Evolutionary conservation across 2,329 filamentous ascomycete genomes (phyloP).

Genomic region (Alternaria burnsii): DNA sequence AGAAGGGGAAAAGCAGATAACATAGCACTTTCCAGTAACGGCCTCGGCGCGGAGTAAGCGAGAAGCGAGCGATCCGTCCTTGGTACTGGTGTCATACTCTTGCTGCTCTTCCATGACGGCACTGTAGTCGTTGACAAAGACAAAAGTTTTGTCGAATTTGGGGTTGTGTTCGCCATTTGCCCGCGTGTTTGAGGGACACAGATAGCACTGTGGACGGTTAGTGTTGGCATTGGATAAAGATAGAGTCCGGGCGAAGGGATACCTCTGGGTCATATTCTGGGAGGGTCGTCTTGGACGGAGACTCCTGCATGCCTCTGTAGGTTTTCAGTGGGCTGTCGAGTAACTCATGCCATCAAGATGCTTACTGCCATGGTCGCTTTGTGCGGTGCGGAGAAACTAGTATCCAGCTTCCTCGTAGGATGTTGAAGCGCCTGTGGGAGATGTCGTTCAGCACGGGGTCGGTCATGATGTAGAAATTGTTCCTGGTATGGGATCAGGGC

Average conservation of each 20-base stretch:
- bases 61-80: slow-evolving; percentile 68
- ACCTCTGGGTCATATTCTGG: slow-evolving; percentile 80
- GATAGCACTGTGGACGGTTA: slow-evolving; percentile 74
- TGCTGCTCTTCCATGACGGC: slow-evolving; percentile 94
- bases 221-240: slow-evolving; percentile 7
- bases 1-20: slow-evolving; percentile 89
- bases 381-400: slow-evolving; percentile 95
- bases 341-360: not conserved
- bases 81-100: slow-evolving; percentile 70
- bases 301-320: slow-evolving; percentile 59
- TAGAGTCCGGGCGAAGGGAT: slow-evolving; percentile 16
- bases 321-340: slow-evolving; percentile 13
- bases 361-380: slow-evolving; percentile 97
- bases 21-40: slow-evolving; percentile 95
- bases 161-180: slow-evolving; percentile 89
- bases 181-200: slow-evolving; percentile 90
- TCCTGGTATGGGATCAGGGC: slow-evolving; percentile 14
- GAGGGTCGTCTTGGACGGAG: slow-evolving; percentile 56
- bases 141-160: slow-evolving; percentile 84
- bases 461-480: slow-evolving; percentile 49
- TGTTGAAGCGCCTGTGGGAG: slow-evolving; percentile 93
- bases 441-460: slow-evolving; percentile 78
- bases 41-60: slow-evolving; percentile 82
- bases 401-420: slow-evolving; percentile 87
- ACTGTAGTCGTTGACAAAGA: slow-evolving; percentile 97